Percentiles rank a stretch among this genome's conserved stretches.
Evolutionary conservation across 1,284 basidiomycete species (phyloP).

Genomic region (Cystobasidiaceae sp.): DNA sequence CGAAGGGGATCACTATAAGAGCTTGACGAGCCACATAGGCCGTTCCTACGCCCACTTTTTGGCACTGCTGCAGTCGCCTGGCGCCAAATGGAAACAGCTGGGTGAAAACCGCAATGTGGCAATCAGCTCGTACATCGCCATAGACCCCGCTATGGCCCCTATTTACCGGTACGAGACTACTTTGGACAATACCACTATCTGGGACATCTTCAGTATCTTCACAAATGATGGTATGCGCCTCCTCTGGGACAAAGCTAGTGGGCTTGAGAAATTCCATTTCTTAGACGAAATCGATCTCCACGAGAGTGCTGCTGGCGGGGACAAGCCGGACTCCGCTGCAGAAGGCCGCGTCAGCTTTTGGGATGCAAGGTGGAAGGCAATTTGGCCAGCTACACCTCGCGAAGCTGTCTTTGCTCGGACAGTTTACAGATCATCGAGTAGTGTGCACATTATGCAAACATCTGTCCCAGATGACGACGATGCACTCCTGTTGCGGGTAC

Average conservation of each 20-base stretch:
- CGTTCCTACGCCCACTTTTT: slow-evolving; percentile 98
- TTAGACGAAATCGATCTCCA: slow-evolving; percentile 47
- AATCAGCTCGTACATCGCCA: slow-evolving; percentile 88
- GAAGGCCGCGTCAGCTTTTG: slow-evolving; percentile 87
- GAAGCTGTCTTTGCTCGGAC: slow-evolving; percentile 89
- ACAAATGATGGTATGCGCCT: slow-evolving; percentile 72
- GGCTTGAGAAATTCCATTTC: slow-evolving; percentile 82
- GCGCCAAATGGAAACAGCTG: slow-evolving; percentile 89
- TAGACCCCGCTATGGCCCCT: slow-evolving; percentile 84
- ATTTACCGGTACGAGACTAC: slow-evolving; percentile 96
- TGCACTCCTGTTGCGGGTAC: slow-evolving; percentile 76
- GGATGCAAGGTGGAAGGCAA: slow-evolving; percentile 45
- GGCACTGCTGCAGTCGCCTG: slow-evolving; percentile 91
- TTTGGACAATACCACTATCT: slow-evolving; percentile 90
- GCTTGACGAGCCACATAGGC: slow-evolving; percentile 71
- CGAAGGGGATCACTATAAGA: slow-evolving; percentile 7
- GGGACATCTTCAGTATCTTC: slow-evolving; percentile 91
- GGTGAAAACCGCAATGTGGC: slow-evolving; percentile 79
- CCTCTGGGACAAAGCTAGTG: slow-evolving; percentile 75
- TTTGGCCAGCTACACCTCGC: slow-evolving; percentile 58
- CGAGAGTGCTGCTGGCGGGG: slow-evolving; percentile 65
- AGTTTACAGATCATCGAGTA: slow-evolving; percentile 91
- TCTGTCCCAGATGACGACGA: slow-evolving; percentile 78
- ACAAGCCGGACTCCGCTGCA: slow-evolving; percentile 70
- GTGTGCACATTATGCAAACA: slow-evolving; percentile 93